Base-by-base conservation (phyloP, 2,329 filamentous ascomycete species). In the Pestalotiopsis sp. region DNA sequence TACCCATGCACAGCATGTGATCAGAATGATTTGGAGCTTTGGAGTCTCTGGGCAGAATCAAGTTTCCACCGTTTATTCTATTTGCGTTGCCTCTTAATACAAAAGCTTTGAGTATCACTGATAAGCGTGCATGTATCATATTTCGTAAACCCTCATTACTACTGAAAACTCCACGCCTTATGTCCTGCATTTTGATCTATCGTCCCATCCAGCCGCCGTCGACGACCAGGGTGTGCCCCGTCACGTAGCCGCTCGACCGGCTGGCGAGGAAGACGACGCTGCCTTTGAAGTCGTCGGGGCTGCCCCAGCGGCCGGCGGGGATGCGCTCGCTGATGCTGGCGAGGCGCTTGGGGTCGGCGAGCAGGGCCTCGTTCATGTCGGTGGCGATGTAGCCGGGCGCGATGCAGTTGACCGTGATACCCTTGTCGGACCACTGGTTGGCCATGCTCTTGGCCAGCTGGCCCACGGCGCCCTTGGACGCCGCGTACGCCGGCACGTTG, bases 191-290 rank as follows among this genome's bases (percentile, higher is more conserved):
- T 36, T 13, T 31, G 13, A 14, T 65, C 73, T 84, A 97, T 84
- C 93, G 85, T 1, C 93, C 94, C 94, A 97, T 97, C 94, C 93
- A 97, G 12, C 94, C 94, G 7, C 94, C 94, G 80, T 97, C 95
- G 61, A 97, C 93, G 31, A 92, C 91, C 73, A 97, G 77, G 4
- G 94, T 84, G 80, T 97, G 93, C 0, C 94, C 94, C 73, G 88
- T 93, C 49, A 97, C 91, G 82, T 97, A 97, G 11, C 84, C 88
- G 77, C 92, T 93, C n/a, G 91, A 92, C 77, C 83, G 86, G 75
- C 92, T 92, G 1, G 93, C 93, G 71, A 97, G 81, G 75, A 90
- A 97, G 36, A 97, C 91, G 0, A 91, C 87, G 0, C 89, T 90
- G 0, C 94, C 94, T 84, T 95, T 95, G 79, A 97, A 97, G 75